A percentile compares a stretch with the other conserved stretches of the same genome.
Evolutionary conservation across 1,284 basidiomycete species (phyloP).

Genomic region (Termitomyces sp.): DNA sequence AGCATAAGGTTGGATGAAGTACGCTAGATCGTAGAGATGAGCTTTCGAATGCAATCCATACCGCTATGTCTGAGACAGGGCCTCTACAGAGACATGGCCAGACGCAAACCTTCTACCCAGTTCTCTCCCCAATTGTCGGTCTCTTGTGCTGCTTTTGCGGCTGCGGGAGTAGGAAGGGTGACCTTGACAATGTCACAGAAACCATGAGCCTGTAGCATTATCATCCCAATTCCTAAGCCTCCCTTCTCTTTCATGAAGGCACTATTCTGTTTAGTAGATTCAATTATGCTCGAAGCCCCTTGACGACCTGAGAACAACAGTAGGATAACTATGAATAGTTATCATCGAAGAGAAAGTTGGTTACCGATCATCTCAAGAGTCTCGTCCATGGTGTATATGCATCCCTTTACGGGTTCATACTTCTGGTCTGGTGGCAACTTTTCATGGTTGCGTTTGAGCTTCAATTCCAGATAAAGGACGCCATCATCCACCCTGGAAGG

Average conservation of each 20-base stretch:
- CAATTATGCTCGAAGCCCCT: neutral
- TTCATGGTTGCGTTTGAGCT: neutral
- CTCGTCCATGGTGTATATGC: neutral
- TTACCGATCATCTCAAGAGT: neutral
- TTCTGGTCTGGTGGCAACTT: neutral
- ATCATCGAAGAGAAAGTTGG: neutral
- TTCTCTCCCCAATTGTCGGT: conserved; percentile 19
- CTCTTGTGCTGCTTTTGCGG: conserved; percentile 15
- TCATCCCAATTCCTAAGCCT: neutral
- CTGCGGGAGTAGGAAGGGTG: conserved; percentile 16
- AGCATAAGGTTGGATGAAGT: neutral
- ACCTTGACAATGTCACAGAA: conserved; percentile 19
- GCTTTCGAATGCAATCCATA: neutral
- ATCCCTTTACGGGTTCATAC: neutral
- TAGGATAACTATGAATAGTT: neutral
- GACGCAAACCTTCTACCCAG: conserved; percentile 11
- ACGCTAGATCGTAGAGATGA: neutral
- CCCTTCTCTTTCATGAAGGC: neutral
- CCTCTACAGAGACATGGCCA: neutral
- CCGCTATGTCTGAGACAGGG: neutral
- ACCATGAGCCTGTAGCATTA: conserved; percentile 9
- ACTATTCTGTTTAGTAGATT: neutral
- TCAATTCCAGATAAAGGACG: neutral
- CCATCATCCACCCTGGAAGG: conserved; percentile 7
- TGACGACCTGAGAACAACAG: neutral